Evolutionary conservation across 2,329 filamentous ascomycete genomes (phyloP).

Genomic region (Colletotrichum higginsianum): DNA sequence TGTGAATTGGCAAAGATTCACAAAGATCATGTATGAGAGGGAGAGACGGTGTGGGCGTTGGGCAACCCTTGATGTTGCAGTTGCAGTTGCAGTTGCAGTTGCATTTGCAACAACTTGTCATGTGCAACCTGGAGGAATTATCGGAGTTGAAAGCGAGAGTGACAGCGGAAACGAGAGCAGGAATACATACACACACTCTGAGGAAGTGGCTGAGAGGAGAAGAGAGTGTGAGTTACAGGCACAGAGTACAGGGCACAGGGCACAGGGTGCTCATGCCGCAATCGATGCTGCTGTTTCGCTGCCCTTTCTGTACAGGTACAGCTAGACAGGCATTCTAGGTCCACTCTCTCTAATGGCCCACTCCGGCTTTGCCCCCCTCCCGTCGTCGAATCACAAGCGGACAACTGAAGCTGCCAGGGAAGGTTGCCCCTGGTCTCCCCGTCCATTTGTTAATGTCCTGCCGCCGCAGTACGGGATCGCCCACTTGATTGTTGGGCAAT

Average conservation of each 20-base stretch:
- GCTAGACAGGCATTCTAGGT: not conserved
- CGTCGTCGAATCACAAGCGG: not conserved
- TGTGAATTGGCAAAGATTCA: constrained; percentile 3
- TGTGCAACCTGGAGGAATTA: not conserved
- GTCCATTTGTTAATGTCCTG: not conserved
- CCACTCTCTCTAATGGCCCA: not conserved
- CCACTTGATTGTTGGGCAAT: constrained; percentile 25
- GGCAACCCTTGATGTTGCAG: constrained; percentile 23
- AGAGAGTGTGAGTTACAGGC: not conserved
- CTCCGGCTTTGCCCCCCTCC: not conserved
- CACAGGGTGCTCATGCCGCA: not conserved
- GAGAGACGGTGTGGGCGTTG: not conserved
- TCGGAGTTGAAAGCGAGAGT: not conserved
- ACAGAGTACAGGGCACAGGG: not conserved
- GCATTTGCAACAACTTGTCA: not conserved
- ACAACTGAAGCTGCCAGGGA: constrained; percentile 10
- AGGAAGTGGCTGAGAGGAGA: not conserved
- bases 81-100: not conserved
- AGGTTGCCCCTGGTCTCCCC: constrained; percentile 1
- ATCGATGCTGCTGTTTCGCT: constrained; percentile 26
- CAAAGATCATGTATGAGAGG: constrained; percentile 1
- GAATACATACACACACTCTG: not conserved
- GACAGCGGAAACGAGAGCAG: not conserved
- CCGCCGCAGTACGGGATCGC: constrained; percentile 18
- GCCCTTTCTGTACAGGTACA: constrained; percentile 28